Conservation (phyloP, 257 asterid genomes). For the Solanum lignicaule region DNA sequence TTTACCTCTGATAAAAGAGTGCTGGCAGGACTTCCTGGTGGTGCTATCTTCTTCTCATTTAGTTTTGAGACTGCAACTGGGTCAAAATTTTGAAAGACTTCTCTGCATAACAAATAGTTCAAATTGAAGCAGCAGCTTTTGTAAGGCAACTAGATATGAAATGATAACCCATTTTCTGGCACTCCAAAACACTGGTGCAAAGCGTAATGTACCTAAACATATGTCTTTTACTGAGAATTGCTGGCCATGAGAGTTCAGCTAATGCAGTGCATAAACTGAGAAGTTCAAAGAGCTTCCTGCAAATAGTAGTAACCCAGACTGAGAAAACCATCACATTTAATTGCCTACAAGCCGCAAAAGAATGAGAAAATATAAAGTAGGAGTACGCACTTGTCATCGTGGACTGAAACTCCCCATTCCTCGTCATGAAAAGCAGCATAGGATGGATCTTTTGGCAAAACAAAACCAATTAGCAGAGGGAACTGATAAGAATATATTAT, state of each 20-base stretch:
- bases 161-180: conserved; percentile 1
- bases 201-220: conserved; percentile 46
- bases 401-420: conserved; percentile 94
- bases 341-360: neutral
- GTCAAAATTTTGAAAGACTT: conserved; percentile 72
- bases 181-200: conserved; percentile 1
- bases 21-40: conserved; percentile 68
- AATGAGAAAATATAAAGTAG: conserved; percentile 6
- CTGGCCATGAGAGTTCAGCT: conserved; percentile 69
- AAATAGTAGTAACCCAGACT: conserved; percentile 8
- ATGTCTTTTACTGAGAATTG: conserved; percentile 67
- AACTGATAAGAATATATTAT: neutral
- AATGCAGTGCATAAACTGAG: conserved; percentile 84
- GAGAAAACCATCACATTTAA: conserved; percentile 9
- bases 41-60: conserved; percentile 71
- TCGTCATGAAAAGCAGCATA: conserved; percentile 87
- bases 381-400: conserved; percentile 60
- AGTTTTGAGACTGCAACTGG: conserved; percentile 78
- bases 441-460: conserved; percentile 34
- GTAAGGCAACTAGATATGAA: neutral
- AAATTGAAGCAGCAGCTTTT: conserved; percentile 16
- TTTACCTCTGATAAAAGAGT: conserved; percentile 79
- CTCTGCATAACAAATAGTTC: conserved; percentile 45
- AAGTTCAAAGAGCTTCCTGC: conserved; percentile 38
- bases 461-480: conserved; percentile 21